Evolutionary conservation across 192 early-diverging fungal species (phyloP).

Genomic region (Gonapodya prolifera): DNA sequence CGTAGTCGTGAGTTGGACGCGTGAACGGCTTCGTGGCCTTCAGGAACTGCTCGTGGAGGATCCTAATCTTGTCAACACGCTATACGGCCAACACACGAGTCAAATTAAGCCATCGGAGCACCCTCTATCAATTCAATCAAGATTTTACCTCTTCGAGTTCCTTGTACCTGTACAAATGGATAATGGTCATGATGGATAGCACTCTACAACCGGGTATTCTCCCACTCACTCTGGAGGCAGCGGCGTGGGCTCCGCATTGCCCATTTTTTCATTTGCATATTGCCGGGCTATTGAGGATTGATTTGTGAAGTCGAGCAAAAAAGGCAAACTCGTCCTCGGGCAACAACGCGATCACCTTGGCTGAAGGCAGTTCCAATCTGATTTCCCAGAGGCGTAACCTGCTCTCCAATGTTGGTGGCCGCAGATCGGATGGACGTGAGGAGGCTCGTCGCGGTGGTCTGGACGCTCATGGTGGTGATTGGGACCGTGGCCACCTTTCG

Average conservation of each 20-base stretch:
- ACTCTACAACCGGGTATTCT: not conserved
- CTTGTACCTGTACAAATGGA: conserved; percentile 37
- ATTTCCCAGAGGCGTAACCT: not conserved
- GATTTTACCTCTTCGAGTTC: conserved; percentile 67
- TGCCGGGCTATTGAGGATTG: conserved; percentile 18
- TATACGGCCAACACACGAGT: too few species aligned
- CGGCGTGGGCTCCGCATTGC: conserved; percentile 74
- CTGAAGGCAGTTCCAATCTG: not conserved
- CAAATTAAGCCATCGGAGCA: too few species aligned
- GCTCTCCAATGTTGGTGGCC: not conserved
- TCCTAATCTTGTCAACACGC: conserved; percentile 66
- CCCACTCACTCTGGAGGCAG: conserved; percentile 60
- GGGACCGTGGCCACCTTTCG: too few species aligned
- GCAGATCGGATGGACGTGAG: not conserved
- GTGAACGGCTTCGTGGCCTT: conserved; percentile 62
- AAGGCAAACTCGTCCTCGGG: not conserved
- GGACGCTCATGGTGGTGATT: not conserved
- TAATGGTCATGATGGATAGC: not conserved
- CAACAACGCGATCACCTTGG: not conserved
- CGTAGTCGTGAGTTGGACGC: conserved; percentile 63
- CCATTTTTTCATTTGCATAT: conserved; percentile 83
- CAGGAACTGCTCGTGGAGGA: conserved; percentile 55
- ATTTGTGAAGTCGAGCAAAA: not conserved
- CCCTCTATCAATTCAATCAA: not conserved
- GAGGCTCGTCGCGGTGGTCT: not conserved